These are phyloP conservation scores for Boletus mariae DNA, from an alignment of 1,284 basidiomycete genomes.

Conservation along the genomic window DNA sequence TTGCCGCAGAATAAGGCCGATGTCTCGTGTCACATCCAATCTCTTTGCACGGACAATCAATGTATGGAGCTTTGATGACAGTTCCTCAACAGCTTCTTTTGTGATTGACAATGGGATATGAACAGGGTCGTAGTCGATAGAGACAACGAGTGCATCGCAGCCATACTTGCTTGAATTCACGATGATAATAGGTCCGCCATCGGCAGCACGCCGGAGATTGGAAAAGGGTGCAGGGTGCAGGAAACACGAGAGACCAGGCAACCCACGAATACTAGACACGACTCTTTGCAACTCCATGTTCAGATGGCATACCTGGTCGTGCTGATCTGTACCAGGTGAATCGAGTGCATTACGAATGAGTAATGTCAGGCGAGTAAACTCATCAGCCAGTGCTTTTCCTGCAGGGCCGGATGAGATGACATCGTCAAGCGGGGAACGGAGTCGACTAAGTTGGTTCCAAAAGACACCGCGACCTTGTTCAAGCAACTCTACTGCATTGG, in stretches of 20 bases:
- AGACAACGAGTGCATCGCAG: slow-evolving; percentile 2
- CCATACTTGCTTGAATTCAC: neutral
- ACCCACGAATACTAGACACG: neutral
- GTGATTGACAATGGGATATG: neutral
- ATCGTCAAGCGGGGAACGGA: neutral
- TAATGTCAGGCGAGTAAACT: neutral
- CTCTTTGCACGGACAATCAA: neutral
- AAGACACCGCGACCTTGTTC: neutral
- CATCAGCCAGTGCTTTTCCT: neutral
- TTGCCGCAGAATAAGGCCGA: slow-evolving; percentile 10
- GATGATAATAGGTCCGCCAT: slow-evolving; percentile 32
- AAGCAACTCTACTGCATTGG: too few species aligned
- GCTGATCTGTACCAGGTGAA: neutral
- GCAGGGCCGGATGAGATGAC: neutral
- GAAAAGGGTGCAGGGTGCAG: slow-evolving; percentile 18
- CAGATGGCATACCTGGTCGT: neutral
- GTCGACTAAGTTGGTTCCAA: slow-evolving; percentile 1
- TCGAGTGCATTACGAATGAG: neutral
- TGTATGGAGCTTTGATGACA: neutral
- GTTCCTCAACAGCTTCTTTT: neutral
- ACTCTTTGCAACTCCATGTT: neutral
- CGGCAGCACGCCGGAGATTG: slow-evolving; percentile 21
- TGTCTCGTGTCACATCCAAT: neutral
- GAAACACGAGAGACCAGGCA: neutral
- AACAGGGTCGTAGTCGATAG: neutral